These are phyloP conservation scores for Pseudogymnoascus destructans DNA, from an alignment of 2,329 filamentous ascomycete species.

Conservation along the genomic window DNA sequence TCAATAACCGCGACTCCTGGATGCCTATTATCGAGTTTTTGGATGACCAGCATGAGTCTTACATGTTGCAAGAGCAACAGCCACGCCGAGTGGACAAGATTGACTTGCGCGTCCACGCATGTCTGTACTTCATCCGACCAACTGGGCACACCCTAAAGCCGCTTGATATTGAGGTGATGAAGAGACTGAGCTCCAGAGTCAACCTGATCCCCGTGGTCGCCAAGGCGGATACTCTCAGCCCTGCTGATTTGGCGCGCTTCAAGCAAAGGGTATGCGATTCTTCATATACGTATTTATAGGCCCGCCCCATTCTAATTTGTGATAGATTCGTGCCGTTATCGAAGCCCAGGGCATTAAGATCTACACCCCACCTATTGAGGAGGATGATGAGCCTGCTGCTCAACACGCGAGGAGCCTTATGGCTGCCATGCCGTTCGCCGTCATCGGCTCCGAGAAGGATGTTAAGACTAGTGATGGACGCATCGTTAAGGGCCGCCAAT, in stretches of 20 bases:
- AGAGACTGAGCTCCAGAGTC: slow-evolving; percentile 92
- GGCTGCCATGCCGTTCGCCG: slow-evolving; percentile 95
- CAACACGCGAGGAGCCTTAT: slow-evolving; percentile 90
- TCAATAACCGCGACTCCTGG: slow-evolving; percentile 99
- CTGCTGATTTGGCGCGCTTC: slow-evolving; percentile 79
- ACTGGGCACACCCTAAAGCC: slow-evolving; percentile 98
- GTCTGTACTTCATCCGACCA: slow-evolving; percentile 97
- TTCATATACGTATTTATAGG: background rate
- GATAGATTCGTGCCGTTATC: slow-evolving; percentile 81
- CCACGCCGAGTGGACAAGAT: slow-evolving; percentile 97
- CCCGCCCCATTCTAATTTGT: slow-evolving; percentile 21
- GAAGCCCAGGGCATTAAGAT: slow-evolving; percentile 99
- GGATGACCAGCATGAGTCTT: slow-evolving; percentile 99
- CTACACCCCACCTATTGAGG: slow-evolving; percentile 94
- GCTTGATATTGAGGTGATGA: slow-evolving; percentile 99
- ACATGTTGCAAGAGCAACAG: slow-evolving; percentile 99
- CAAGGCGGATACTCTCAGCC: slow-evolving; percentile 96
- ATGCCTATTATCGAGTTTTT: slow-evolving; percentile 99
- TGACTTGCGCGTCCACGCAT: slow-evolving; percentile 94
- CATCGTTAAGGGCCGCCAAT: slow-evolving; percentile 97
- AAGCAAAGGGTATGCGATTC: slow-evolving; percentile 67
- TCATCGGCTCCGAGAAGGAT: slow-evolving; percentile 98
- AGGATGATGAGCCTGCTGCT: slow-evolving; percentile 92
- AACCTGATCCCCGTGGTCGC: slow-evolving; percentile 97
- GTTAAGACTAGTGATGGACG: slow-evolving; percentile 92